Conservation (phyloP, 2,329 filamentous ascomycete genomes). For the Phialocephala subalpina region DNA sequence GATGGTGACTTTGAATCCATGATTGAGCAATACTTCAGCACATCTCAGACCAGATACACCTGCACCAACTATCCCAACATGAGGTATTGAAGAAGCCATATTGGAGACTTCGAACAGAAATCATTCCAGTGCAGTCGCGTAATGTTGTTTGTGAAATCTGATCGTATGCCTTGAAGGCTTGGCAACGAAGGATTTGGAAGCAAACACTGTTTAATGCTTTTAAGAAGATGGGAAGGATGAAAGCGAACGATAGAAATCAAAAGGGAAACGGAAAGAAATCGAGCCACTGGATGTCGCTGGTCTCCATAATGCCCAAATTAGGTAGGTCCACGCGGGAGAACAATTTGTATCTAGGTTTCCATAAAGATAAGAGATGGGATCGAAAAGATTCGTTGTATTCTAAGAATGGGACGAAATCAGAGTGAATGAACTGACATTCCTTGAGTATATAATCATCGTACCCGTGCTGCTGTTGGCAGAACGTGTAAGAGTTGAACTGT, state of each 20-base stretch:
- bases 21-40: constrained; percentile 60
- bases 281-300: background rate
- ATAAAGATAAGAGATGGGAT: background rate
- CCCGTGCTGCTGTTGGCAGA: too few relatives aligned
- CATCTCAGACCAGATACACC: constrained; percentile 64
- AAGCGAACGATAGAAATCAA: background rate
- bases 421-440: background rate
- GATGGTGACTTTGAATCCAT: constrained; percentile 62
- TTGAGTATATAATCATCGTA: background rate
- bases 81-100: constrained; percentile 27
- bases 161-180: background rate
- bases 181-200: background rate
- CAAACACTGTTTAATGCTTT: background rate
- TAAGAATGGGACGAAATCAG: background rate
- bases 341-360: background rate
- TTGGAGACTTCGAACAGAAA: background rate
- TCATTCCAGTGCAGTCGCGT: background rate
- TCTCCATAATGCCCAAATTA: background rate
- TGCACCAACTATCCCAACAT: constrained; percentile 58
- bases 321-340: constrained; percentile 7
- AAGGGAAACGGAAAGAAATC: background rate
- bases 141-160: too few relatives aligned
- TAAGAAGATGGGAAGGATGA: background rate
- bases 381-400: too few relatives aligned
- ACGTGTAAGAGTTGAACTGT: background rate